Percentiles rank a stretch among this genome's conserved stretches.
Conservation (phyloP, 2,329 filamentous ascomycete species). For the Pestalotiopsis sp. region DNA sequence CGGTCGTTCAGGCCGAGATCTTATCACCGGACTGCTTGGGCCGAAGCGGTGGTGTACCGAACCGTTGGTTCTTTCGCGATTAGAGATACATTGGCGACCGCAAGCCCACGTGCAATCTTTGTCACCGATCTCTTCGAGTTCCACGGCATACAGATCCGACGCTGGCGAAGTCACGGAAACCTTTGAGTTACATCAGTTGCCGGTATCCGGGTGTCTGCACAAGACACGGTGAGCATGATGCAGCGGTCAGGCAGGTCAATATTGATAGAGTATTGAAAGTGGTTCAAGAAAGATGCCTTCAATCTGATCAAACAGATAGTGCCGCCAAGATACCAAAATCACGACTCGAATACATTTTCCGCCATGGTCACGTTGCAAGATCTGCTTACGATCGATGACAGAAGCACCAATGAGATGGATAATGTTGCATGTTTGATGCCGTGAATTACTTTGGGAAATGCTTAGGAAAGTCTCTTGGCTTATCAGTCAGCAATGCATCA, state of each 20-base stretch:
- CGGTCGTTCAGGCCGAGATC: too few species aligned
- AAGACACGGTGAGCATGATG: background rate
- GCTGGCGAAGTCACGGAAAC: slow-evolving; percentile 24
- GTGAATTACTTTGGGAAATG: background rate
- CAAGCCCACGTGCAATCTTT: too few species aligned
- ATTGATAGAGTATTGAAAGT: slow-evolving; percentile 8
- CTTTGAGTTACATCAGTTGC: slow-evolving; percentile 25
- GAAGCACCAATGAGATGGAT: background rate
- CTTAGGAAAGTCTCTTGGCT: background rate
- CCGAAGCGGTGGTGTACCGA: too few species aligned
- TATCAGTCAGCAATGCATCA: background rate
- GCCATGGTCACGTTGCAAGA: background rate
- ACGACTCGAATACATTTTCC: slow-evolving; percentile 5
- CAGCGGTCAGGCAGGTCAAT: slow-evolving; percentile 11
- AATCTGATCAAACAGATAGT: background rate
- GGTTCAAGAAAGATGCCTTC: slow-evolving; percentile 12
- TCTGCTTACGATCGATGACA: background rate
- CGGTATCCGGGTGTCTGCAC: slow-evolving; percentile 19
- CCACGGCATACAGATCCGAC: too few species aligned
- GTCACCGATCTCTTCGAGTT: too few species aligned
- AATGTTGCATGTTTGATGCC: background rate
- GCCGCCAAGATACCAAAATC: background rate
- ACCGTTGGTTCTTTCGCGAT: too few species aligned
- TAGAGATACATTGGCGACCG: too few species aligned
- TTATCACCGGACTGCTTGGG: too few species aligned